These are phyloP conservation scores for Phytophthora ohioensis DNA, from an alignment of 352 stramenopile genomes.

Conservation along the genomic window DNA sequence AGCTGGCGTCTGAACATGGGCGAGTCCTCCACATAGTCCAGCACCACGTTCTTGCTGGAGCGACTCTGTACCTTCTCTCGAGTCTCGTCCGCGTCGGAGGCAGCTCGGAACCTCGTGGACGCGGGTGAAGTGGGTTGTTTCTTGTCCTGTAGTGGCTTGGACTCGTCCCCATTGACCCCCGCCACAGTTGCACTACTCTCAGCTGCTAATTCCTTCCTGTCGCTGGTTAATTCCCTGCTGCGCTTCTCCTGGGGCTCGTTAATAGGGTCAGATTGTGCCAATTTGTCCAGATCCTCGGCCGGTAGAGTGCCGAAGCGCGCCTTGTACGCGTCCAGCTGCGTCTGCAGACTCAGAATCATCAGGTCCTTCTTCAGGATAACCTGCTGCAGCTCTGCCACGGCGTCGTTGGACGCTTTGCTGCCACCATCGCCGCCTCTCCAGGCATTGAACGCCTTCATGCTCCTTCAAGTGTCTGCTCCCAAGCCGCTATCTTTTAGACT, in stretches of 20 bases:
- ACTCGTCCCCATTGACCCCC: constrained; percentile 1
- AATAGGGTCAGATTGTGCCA: constrained; percentile 29
- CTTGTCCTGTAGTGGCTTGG: constrained; percentile 12
- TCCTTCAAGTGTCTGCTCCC: constrained; percentile 14
- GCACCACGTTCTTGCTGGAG: constrained; percentile 77
- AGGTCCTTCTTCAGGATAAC: constrained; percentile 88
- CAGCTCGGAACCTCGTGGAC: constrained; percentile 7
- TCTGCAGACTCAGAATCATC: constrained; percentile 84
- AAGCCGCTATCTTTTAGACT: constrained; percentile 11
- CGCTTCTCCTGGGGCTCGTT: constrained; percentile 23
- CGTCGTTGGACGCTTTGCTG: constrained; percentile 34
- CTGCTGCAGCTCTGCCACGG: constrained; percentile 74
- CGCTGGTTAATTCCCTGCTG: constrained; percentile 29
- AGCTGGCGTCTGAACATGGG: constrained; percentile 87
- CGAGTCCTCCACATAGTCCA: constrained; percentile 89
- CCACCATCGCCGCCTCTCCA: constrained; percentile 36
- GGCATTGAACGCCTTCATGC: constrained; percentile 44
- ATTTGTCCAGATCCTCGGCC: constrained; percentile 35
- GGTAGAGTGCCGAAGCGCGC: constrained; percentile 62
- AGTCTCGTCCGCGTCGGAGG: constrained; percentile 23
- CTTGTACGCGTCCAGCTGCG: constrained; percentile 69
- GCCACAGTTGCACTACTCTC: constrained; percentile 7
- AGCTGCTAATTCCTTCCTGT: constrained; percentile 23
- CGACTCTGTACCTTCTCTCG: constrained; percentile 36
- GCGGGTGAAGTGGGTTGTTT: constrained; percentile 25